Conservation (phyloP, 1,139 yeast species). For the Diutina scorzettiae region DNA sequence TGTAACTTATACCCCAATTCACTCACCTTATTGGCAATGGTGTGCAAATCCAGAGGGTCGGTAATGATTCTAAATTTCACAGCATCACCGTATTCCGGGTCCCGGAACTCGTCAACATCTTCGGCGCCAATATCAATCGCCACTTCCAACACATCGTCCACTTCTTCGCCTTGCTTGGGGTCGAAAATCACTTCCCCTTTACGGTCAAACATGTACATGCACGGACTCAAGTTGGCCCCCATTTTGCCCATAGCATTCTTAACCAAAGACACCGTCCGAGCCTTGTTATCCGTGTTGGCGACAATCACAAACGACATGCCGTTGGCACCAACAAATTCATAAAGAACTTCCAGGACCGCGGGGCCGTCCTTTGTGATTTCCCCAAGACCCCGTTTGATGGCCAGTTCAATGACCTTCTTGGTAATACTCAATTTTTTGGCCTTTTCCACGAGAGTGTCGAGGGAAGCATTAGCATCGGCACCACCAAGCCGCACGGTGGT, state of each 20-base stretch:
- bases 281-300: constrained; percentile 80
- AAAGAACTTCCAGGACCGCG: constrained; percentile 29
- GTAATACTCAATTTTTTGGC: constrained; percentile 73
- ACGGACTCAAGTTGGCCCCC: constrained; percentile 66
- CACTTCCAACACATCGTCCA: constrained; percentile 59
- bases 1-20: constrained; percentile 43
- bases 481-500: constrained; percentile 53
- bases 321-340: constrained; percentile 90
- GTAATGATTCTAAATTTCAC: constrained; percentile 26
- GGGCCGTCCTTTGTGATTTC: constrained; percentile 24
- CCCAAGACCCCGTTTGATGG: constrained; percentile 77
- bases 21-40: constrained; percentile 47
- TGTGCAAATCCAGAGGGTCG: constrained; percentile 50
- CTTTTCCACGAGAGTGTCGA: constrained; percentile 63
- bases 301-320: constrained; percentile 80
- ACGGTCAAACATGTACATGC: constrained; percentile 62
- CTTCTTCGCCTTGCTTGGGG: constrained; percentile 26
- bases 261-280: constrained; percentile 65
- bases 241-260: constrained; percentile 65
- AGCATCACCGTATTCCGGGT: constrained; percentile 1
- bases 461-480: constrained; percentile 54
- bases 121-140: constrained; percentile 78
- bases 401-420: constrained; percentile 75
- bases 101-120: constrained; percentile 45
- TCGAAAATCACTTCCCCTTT: constrained; percentile 57